Percentiles rank a stretch among this genome's conserved stretches.
Evolutionary conservation across 306 rosid genomes (phyloP).

Genomic region (Elaeagnus macrophylla): DNA sequence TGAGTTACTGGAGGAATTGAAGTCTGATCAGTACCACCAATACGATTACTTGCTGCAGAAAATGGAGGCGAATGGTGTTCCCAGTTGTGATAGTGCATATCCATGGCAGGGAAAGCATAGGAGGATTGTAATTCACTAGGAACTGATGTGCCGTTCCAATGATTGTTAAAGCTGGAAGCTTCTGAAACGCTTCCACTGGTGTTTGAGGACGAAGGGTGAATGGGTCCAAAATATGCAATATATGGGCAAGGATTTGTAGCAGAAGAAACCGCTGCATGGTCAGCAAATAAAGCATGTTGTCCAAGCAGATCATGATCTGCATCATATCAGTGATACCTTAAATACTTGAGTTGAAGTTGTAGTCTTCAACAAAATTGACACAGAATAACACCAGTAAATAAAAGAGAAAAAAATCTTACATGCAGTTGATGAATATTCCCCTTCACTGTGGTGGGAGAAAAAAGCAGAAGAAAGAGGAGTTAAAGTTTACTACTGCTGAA

Average conservation of each 20-base stretch:
- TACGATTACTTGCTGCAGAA: slow-evolving; percentile 45
- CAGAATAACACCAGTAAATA: slow-evolving; percentile 1
- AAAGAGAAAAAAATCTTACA: slow-evolving; percentile 49
- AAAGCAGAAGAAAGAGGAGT: slow-evolving; percentile 13
- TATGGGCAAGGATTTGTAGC: slow-evolving; percentile 84
- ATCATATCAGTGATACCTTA: slow-evolving; percentile 24
- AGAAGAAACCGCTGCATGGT: slow-evolving; percentile 70
- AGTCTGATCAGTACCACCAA: slow-evolving; percentile 55
- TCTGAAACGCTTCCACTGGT: slow-evolving; percentile 69
- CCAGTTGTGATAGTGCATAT: slow-evolving; percentile 79
- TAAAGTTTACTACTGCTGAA: slow-evolving; percentile 3
- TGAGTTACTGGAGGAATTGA: slow-evolving; percentile 51
- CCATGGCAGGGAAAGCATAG: slow-evolving; percentile 75
- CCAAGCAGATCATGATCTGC: slow-evolving; percentile 89
- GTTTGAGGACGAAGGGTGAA: slow-evolving; percentile 83
- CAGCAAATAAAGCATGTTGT: slow-evolving; percentile 78
- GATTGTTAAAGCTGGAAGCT: slow-evolving; percentile 53
- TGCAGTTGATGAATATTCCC: slow-evolving; percentile 67
- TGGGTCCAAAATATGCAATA: slow-evolving; percentile 75
- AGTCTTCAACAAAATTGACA: slow-evolving; percentile 13
- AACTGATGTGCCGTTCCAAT: slow-evolving; percentile 62
- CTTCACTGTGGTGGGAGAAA: slow-evolving; percentile 56
- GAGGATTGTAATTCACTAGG: slow-evolving; percentile 71
- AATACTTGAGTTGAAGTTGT: slow-evolving; percentile 20
- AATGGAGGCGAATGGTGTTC: slow-evolving; percentile 81